Evolutionary conservation across 192 early-diverging fungal genomes (phyloP).

Genomic region (Haplosporangium gracile): DNA sequence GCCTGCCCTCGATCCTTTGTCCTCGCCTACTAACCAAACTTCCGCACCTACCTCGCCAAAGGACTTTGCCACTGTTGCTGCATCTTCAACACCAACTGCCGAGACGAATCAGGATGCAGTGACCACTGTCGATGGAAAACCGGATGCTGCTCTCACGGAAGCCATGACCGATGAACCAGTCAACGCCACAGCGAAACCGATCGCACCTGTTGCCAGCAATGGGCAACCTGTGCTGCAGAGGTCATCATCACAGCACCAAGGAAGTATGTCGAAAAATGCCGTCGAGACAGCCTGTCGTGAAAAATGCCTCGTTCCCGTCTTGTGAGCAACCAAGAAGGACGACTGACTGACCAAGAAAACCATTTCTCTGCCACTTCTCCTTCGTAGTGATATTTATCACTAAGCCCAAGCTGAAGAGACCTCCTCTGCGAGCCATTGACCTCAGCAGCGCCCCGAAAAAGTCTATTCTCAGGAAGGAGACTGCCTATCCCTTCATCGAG

Average conservation of each 20-base stretch:
- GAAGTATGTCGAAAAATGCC: conserved; percentile 17
- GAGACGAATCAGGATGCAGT: not conserved
- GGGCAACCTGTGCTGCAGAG: not conserved
- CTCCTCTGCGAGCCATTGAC: conserved; percentile 38
- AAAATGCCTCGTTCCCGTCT: not conserved
- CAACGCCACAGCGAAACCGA: not conserved
- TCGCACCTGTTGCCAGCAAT: not conserved
- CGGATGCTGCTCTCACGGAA: not conserved
- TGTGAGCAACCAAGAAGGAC: not conserved
- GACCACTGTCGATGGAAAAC: not conserved
- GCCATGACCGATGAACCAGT: not conserved
- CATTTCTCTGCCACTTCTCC: not conserved
- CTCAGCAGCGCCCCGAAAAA: conserved; percentile 26
- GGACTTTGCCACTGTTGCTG: not conserved
- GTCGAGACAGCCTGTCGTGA: not conserved
- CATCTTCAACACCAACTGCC: not conserved
- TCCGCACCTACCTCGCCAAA: not conserved
- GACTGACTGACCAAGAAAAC: conserved; percentile 2
- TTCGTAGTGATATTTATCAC: conserved; percentile 19
- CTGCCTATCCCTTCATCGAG: conserved; percentile 48
- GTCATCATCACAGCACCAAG: conserved; percentile 12
- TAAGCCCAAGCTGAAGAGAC: conserved; percentile 38
- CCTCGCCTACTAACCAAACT: not conserved
- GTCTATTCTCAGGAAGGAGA: conserved; percentile 55
- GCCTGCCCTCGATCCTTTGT: conserved; percentile 1